Percentiles rank a stretch among this genome's conserved stretches.
Evolutionary conservation across 176 grass and related monocot species (phyloP).

Genomic region (Hordeum marinum): DNA sequence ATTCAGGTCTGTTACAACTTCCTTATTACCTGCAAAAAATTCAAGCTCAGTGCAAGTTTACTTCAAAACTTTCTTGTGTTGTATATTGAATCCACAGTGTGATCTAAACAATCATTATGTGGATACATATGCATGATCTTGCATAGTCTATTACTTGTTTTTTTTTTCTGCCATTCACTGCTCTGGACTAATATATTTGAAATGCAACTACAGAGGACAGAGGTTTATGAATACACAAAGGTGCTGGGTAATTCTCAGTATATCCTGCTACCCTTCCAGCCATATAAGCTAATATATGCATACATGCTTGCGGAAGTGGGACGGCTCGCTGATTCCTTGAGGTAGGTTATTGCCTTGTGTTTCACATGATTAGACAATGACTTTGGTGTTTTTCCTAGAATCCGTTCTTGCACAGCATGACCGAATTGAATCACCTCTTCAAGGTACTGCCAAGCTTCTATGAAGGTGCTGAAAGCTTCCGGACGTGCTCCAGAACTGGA

Average conservation of each 20-base stretch:
- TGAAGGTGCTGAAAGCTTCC: slow-evolving; percentile 83
- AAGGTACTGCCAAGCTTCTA: slow-evolving; percentile 95
- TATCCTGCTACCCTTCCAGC: slow-evolving; percentile 82
- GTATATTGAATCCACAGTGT: not conserved
- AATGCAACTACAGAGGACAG: slow-evolving; percentile 74
- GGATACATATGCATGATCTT: slow-evolving; percentile 7
- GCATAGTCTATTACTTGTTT: slow-evolving; percentile 4
- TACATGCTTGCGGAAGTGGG: slow-evolving; percentile 95
- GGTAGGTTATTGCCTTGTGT: slow-evolving; percentile 42
- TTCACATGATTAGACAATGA: not conserved
- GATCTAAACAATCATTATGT: slow-evolving; percentile 1
- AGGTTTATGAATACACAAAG: slow-evolving; percentile 94
- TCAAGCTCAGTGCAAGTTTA: slow-evolving; percentile 2
- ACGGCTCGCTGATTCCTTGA: slow-evolving; percentile 81
- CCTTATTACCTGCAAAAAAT: not conserved
- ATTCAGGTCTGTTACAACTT: slow-evolving; percentile 60
- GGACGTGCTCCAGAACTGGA: slow-evolving; percentile 86
- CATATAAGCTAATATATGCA: slow-evolving; percentile 97
- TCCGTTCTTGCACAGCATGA: slow-evolving; percentile 6
- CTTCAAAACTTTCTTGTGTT: not conserved
- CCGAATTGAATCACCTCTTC: slow-evolving; percentile 18
- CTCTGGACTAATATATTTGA: slow-evolving; percentile 28
- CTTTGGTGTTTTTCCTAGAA: not conserved
- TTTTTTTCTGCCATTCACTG: slow-evolving; percentile 12
- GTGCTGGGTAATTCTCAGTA: slow-evolving; percentile 98